Conservation (phyloP, 306 rosid genomes). For the Quercus wislizeni region DNA sequence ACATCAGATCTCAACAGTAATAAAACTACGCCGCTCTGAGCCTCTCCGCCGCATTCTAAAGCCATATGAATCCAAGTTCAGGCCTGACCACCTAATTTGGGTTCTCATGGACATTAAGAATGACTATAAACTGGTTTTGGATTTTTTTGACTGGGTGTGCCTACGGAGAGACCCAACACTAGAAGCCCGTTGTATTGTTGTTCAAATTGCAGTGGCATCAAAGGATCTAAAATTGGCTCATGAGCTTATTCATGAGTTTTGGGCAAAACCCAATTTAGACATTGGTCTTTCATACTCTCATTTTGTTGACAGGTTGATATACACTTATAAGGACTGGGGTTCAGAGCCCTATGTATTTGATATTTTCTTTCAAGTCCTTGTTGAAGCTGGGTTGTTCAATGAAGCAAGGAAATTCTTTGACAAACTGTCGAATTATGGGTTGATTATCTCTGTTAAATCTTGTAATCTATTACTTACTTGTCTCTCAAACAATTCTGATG, state of each 20-base stretch:
- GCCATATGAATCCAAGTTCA: constrained; percentile 55
- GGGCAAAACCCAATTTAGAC: constrained; percentile 49
- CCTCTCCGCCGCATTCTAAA: constrained; percentile 57
- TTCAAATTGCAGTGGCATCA: constrained; percentile 63
- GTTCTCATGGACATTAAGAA: constrained; percentile 59
- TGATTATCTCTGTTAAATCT: constrained; percentile 65
- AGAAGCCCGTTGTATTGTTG: constrained; percentile 69
- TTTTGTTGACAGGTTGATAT: constrained; percentile 60
- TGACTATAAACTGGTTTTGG: constrained; percentile 56
- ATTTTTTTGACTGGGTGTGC: constrained; percentile 72
- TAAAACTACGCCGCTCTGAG: constrained; percentile 64
- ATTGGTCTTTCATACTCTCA: constrained; percentile 23
- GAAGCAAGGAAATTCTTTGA: constrained; percentile 64
- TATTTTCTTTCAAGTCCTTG: constrained; percentile 70
- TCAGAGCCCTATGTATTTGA: constrained; percentile 73
- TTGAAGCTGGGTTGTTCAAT: constrained; percentile 53
- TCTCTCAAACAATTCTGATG: constrained; percentile 39
- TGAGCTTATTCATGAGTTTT: constrained; percentile 54
- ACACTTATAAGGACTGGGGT: constrained; percentile 86
- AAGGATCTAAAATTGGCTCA: constrained; percentile 62
- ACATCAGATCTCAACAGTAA: constrained; percentile 52
- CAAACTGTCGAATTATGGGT: constrained; percentile 59
- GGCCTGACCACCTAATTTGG: constrained; percentile 64
- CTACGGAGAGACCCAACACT: constrained; percentile 47
- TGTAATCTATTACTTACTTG: constrained; percentile 68